Evolutionary conservation across 2,329 filamentous ascomycete genomes (phyloP).

Genomic region (Beauveria medogensis): DNA sequence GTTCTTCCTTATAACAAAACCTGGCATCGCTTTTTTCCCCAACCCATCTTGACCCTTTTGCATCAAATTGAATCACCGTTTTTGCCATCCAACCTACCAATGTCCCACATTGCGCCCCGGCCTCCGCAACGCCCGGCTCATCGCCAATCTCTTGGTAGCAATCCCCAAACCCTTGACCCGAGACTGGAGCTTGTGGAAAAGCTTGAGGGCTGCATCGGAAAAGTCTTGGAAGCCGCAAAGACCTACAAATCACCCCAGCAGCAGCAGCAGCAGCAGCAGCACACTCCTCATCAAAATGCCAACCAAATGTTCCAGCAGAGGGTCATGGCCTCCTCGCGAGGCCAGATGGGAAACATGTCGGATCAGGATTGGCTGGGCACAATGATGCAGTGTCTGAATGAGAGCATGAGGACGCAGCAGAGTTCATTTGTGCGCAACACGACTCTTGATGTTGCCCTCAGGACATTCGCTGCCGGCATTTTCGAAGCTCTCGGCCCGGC

Average conservation of each 20-base stretch:
- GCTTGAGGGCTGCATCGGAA: not conserved
- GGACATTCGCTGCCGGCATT: not conserved
- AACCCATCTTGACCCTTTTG: not conserved
- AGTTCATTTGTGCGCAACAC: constrained; percentile 1
- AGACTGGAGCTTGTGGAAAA: not conserved
- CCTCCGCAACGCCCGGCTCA: not conserved
- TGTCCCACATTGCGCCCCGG: constrained; percentile 2
- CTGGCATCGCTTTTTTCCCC: no score
- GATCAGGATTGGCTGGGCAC: constrained; percentile 1
- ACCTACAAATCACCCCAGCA: not conserved
- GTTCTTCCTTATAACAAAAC: no score
- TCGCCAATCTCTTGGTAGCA: not conserved
- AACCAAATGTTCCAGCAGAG: constrained; percentile 8
- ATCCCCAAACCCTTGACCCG: not conserved
- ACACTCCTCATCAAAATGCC: not conserved
- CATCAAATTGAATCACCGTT: not conserved
- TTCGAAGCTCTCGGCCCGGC: not conserved
- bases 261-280: not conserved
- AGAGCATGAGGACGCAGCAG: constrained; percentile 2
- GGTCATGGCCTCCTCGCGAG: not conserved
- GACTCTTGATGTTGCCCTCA: constrained; percentile 1
- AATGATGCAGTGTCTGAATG: constrained; percentile 7
- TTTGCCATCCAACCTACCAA: not conserved
- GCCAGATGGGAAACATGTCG: not conserved
- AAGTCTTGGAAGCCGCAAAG: not conserved